Percentiles rank a stretch among this genome's conserved stretches.
These are phyloP conservation scores for Pythium dissotocum DNA, from an alignment of 352 stramenopile species.

Conservation along the genomic window DNA sequence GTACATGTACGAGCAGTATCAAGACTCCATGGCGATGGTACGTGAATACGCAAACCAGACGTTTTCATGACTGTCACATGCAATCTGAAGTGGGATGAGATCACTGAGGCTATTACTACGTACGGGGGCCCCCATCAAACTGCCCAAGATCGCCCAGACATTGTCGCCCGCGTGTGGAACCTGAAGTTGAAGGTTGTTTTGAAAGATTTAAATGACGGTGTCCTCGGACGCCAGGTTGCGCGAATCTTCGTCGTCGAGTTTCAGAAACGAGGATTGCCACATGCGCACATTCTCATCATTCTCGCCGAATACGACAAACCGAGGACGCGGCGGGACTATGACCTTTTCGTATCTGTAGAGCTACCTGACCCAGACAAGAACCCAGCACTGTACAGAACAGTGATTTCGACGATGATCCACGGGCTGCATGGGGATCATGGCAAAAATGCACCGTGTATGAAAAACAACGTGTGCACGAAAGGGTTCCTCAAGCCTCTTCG, in stretches of 20 bases:
- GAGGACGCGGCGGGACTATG: background rate
- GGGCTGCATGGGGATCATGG: background rate
- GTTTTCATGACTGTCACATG: slow-evolving; percentile 58
- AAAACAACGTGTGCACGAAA: slow-evolving; percentile 12
- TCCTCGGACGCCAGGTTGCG: no score
- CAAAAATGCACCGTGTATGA: slow-evolving; percentile 17
- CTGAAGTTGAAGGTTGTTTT: no score
- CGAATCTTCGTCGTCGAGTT: no score
- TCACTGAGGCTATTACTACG: slow-evolving; percentile 13
- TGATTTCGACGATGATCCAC: slow-evolving; percentile 12
- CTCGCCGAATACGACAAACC: slow-evolving; percentile 35
- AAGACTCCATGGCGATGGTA: slow-evolving; percentile 46
- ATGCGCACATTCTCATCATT: slow-evolving; percentile 51
- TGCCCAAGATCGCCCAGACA: background rate
- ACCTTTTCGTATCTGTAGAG: slow-evolving; percentile 29
- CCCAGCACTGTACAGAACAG: slow-evolving; percentile 6
- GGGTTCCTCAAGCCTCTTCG: background rate
- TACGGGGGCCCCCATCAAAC: slow-evolving; percentile 1
- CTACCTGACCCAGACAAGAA: slow-evolving; percentile 20
- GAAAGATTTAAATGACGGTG: no score
- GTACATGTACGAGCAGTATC: slow-evolving; percentile 33
- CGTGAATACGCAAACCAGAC: slow-evolving; percentile 34
- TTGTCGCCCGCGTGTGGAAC: no score
- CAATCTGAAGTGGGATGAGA: slow-evolving; percentile 45
- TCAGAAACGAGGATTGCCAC: slow-evolving; percentile 48